A percentile compares a stretch with the other conserved stretches of the same genome.
Evolutionary conservation across 2,329 filamentous ascomycete genomes (phyloP).

Genomic region (Penicillium sp.): DNA sequence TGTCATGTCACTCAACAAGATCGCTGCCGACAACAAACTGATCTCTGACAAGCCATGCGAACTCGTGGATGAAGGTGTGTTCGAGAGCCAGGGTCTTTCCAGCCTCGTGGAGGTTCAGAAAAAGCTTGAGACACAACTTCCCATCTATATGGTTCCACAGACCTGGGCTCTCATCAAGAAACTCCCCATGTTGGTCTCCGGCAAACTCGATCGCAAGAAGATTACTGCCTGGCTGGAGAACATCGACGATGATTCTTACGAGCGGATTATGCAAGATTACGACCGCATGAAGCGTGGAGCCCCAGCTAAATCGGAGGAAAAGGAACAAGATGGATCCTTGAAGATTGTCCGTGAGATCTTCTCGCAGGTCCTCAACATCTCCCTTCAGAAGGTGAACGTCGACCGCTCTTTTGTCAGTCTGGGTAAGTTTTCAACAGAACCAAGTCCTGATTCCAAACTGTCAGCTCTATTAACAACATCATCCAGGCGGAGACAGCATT

Average conservation of each 20-base stretch:
- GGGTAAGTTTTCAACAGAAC: slow-evolving; percentile 27
- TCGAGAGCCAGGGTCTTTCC: slow-evolving; percentile 27
- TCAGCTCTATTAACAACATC: slow-evolving; percentile 11
- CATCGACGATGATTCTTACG: slow-evolving; percentile 44
- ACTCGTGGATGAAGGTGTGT: slow-evolving; percentile 32
- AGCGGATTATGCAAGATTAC: slow-evolving; percentile 45
- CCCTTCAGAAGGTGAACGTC: slow-evolving; percentile 36
- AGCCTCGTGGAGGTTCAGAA: slow-evolving; percentile 41
- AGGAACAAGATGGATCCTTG: slow-evolving; percentile 21
- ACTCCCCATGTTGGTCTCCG: slow-evolving; percentile 46
- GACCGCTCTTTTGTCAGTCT: slow-evolving; percentile 43
- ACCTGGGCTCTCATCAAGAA: slow-evolving; percentile 43
- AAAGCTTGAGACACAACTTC: slow-evolving; percentile 47
- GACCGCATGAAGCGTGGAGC: slow-evolving; percentile 32
- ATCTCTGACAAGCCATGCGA: slow-evolving; percentile 37
- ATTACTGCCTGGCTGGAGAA: slow-evolving; percentile 51
- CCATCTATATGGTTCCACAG: slow-evolving; percentile 52
- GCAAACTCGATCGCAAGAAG: slow-evolving; percentile 44
- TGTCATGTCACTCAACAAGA: slow-evolving; percentile 44
- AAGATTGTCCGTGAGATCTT: slow-evolving; percentile 36
- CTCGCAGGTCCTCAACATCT: slow-evolving; percentile 41
- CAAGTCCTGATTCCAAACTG: not conserved
- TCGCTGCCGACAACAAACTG: slow-evolving; percentile 27
- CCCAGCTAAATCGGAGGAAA: slow-evolving; percentile 23
- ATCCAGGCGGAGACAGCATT: slow-evolving; percentile 44